Evolutionary conservation across 2,329 filamentous ascomycete genomes (phyloP).

Genomic region (Juglanconis sp.): DNA sequence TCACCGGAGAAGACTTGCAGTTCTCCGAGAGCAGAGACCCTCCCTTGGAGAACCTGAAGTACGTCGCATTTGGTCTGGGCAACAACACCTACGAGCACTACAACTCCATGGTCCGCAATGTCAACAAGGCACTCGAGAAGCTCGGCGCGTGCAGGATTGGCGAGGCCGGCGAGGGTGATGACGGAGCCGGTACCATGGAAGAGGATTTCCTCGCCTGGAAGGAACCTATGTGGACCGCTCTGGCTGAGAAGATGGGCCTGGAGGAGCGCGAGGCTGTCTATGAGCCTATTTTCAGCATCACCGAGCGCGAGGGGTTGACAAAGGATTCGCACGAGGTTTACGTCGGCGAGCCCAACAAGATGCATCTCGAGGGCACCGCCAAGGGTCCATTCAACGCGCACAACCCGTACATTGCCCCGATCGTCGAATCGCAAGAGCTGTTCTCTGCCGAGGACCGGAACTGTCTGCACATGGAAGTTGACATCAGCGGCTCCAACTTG

Average conservation of each 20-base stretch:
- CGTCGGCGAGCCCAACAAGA: conserved; percentile 92
- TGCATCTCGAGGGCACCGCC: conserved; percentile 79
- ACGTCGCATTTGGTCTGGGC: conserved; percentile 90
- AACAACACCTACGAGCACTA: conserved; percentile 99
- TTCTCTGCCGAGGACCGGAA: conserved; percentile 89
- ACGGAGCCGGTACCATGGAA: conserved; percentile 98
- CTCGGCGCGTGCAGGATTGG: conserved; percentile 83
- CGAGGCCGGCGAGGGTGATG: conserved; percentile 88
- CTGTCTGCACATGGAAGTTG: conserved; percentile 94
- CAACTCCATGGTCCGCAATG: conserved; percentile 95
- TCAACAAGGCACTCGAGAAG: conserved; percentile 76
- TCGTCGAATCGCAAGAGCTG: conserved; percentile 83
- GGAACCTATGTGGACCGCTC: conserved; percentile 93
- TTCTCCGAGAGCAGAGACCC: conserved; percentile 76
- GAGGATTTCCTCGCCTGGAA: conserved; percentile 99
- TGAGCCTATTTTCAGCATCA: conserved; percentile 84
- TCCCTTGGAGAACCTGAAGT: conserved; percentile 80
- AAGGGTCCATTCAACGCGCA: conserved; percentile 94
- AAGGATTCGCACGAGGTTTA: conserved; percentile 80
- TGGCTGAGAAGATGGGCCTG: conserved; percentile 78
- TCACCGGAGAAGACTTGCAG: conserved; percentile 73
- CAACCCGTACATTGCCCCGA: conserved; percentile 95
- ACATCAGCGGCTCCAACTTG: conserved; percentile 84
- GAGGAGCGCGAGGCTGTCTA: conserved; percentile 96
- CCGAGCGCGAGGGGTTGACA: conserved; percentile 70